Percentiles rank a stretch among this genome's conserved stretches.
These are phyloP conservation scores for Nothophytophthora sp. DNA, from an alignment of 352 stramenopile species.

Conservation along the genomic window DNA sequence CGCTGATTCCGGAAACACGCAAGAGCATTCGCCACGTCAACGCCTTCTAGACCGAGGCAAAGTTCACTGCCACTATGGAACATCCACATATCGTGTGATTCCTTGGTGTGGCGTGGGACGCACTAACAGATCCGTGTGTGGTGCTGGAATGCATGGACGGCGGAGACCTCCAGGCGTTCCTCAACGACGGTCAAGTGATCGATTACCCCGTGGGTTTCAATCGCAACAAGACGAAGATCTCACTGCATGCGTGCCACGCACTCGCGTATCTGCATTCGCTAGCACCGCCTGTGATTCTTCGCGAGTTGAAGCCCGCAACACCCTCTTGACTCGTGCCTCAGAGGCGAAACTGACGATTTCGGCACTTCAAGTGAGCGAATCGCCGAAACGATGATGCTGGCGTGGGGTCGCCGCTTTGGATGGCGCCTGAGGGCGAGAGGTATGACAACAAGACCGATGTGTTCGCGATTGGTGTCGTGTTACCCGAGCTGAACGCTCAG, in stretches of 20 bases:
- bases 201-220: slow-evolving; percentile 28
- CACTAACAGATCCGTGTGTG: slow-evolving; percentile 33
- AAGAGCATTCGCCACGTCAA: slow-evolving; percentile 33
- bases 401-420: slow-evolving; percentile 28
- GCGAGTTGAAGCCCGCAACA: slow-evolving; percentile 33
- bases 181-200: slow-evolving; percentile 20
- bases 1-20: slow-evolving; percentile 18
- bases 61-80: slow-evolving; percentile 46
- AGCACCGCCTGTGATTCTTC: slow-evolving; percentile 24
- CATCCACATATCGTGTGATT: slow-evolving; percentile 55
- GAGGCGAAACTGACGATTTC: slow-evolving; percentile 46
- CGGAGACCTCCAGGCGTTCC: slow-evolving; percentile 30
- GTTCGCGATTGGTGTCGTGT: no score
- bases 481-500: no score
- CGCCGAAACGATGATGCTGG: slow-evolving; percentile 33
- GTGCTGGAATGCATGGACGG: slow-evolving; percentile 42
- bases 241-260: slow-evolving; percentile 19
- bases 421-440: no score
- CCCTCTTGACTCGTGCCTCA: slow-evolving; percentile 24
- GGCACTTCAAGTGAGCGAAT: slow-evolving; percentile 24
- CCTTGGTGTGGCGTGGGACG: slow-evolving; percentile 55
- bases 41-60: slow-evolving; percentile 46
- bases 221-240: slow-evolving; percentile 30
- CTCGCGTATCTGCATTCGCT: slow-evolving; percentile 25
- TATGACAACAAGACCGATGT: slow-evolving; percentile 16